Percentiles rank a stretch among this genome's conserved stretches.
These are phyloP conservation scores for Wickerhamomyces bovis DNA, from an alignment of 805 yeast genomes.

Conservation along the genomic window DNA sequence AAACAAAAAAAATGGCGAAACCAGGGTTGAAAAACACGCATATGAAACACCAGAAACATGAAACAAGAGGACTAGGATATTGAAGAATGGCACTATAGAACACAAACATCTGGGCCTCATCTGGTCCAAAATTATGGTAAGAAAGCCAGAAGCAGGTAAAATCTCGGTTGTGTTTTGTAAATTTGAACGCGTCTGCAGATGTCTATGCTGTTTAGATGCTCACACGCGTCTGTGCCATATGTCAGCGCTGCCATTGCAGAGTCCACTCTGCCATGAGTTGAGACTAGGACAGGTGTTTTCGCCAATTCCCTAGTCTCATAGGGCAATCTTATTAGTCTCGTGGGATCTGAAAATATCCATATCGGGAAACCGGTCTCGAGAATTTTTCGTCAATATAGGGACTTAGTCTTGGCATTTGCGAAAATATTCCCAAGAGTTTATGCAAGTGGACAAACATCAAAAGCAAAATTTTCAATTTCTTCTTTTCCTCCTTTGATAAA, in stretches of 20 bases:
- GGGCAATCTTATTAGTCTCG: no score
- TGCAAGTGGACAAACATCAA: neutral
- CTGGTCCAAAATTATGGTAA: no score
- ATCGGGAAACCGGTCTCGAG: neutral
- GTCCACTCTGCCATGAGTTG: no score
- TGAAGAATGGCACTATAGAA: neutral
- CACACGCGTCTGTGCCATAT: no score
- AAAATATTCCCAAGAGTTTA: neutral
- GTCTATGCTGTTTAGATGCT: no score
- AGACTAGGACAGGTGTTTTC: neutral
- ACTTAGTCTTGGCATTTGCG: neutral
- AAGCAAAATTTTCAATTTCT: slow-evolving; percentile 5
- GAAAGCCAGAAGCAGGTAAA: no score
- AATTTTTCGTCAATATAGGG: neutral
- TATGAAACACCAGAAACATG: no score
- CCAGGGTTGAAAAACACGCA: neutral
- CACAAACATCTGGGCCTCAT: neutral
- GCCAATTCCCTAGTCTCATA: neutral
- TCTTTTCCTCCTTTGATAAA: neutral
- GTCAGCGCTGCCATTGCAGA: no score
- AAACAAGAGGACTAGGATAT: neutral
- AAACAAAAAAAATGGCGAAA: neutral
- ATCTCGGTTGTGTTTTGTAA: no score
- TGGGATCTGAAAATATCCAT: neutral
- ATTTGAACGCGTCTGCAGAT: no score